A percentile compares a stretch with the other conserved stretches of the same genome.
Conservation (phyloP, 768 basidiomycete species). For the Piloderma croceum region DNA sequence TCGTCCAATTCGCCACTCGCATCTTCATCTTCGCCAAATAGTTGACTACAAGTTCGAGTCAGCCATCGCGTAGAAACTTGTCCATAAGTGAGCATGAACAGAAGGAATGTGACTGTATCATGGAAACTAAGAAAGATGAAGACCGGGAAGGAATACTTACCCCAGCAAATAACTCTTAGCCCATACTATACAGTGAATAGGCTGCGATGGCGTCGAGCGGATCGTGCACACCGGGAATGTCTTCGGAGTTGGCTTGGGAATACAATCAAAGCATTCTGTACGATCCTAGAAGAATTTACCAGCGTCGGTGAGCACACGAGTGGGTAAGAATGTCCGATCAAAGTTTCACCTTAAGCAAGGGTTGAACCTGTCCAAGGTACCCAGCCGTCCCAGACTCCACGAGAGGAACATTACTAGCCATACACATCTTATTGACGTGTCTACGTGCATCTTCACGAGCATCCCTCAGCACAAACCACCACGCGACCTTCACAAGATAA, state of each 20-base stretch:
- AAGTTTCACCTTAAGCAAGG: constrained; percentile 68
- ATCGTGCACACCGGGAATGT: constrained; percentile 98
- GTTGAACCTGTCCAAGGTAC: constrained; percentile 95
- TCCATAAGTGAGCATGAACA: no score
- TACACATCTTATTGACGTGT: constrained; percentile 97
- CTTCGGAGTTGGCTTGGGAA: constrained; percentile 89
- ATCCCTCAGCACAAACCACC: background rate
- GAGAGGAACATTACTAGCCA: constrained; percentile 83
- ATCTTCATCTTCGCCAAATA: constrained; percentile 92
- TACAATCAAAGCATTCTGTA: constrained; percentile 95
- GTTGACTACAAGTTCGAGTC: constrained; percentile 63
- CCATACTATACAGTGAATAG: constrained; percentile 99
- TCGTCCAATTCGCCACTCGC: constrained; percentile 80
- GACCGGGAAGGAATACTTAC: constrained; percentile 38
- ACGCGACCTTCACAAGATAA: background rate
- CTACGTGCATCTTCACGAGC: constrained; percentile 69
- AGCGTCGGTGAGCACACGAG: background rate
- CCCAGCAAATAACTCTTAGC: constrained; percentile 94
- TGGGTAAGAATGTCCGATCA: constrained; percentile 1
- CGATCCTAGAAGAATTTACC: constrained; percentile 47
- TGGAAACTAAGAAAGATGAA: no score
- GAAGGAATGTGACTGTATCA: no score
- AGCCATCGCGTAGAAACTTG: no score
- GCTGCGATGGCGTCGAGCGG: constrained; percentile 91
- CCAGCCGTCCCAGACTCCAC: constrained; percentile 97